These are phyloP conservation scores for Carex myosuroides DNA, from an alignment of 176 grass and related monocot genomes.

Conservation along the genomic window DNA sequence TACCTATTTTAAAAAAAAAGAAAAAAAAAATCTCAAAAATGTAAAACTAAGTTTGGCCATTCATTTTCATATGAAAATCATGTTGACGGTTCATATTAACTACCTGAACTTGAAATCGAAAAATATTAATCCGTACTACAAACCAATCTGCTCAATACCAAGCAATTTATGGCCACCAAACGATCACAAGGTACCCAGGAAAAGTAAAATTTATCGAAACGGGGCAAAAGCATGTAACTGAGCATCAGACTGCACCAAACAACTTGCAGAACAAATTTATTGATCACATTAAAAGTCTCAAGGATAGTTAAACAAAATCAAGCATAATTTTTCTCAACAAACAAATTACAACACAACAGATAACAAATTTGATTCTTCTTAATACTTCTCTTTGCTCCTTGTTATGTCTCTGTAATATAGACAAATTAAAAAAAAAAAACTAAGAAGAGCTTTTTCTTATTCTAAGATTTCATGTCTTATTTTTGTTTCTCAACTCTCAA, in stretches of 20 bases:
- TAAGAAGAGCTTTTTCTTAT: not conserved
- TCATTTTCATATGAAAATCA: too few species aligned
- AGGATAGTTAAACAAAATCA: not conserved
- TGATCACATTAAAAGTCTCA: not conserved
- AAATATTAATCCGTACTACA: too few species aligned
- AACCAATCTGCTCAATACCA: not conserved
- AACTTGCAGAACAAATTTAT: not conserved
- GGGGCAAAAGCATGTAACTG: not conserved
- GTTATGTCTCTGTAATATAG: not conserved
- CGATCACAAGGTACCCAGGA: not conserved
- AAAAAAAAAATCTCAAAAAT: too few species aligned
- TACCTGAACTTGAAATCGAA: too few species aligned
- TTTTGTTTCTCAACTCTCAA: not conserved
- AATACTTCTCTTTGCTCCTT: not conserved
- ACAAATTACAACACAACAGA: slow-evolving; percentile 14
- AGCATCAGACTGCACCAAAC: not conserved
- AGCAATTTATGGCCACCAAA: not conserved
- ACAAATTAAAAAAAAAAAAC: not conserved
- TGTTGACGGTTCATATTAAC: too few species aligned
- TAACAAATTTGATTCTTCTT: not conserved
- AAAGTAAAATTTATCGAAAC: not conserved
- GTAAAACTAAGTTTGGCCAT: too few species aligned
- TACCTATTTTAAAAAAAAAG: too few species aligned
- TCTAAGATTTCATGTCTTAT: not conserved
- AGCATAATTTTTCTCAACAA: not conserved